These are phyloP conservation scores for Tylopilus vinaceipallidus DNA, from an alignment of 768 basidiomycete genomes.

Conservation along the genomic window DNA sequence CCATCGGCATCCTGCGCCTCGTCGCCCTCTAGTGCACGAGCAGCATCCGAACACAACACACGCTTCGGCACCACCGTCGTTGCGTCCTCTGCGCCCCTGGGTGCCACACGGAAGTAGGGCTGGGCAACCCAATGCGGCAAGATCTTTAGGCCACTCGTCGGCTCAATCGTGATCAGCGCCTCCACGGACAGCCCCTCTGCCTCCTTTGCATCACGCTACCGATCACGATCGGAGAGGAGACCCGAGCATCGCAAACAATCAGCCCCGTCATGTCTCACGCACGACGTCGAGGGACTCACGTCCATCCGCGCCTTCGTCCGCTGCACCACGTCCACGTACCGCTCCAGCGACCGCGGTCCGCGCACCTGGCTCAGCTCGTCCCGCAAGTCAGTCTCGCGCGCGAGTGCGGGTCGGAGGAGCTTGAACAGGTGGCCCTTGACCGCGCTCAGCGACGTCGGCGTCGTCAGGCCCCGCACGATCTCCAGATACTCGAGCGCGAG, in stretches of 20 bases:
- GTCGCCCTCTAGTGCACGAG: not conserved
- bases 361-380: constrained; percentile 60
- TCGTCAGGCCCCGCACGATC: constrained; percentile 63
- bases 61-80: constrained; percentile 8
- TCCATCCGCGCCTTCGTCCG: constrained; percentile 63
- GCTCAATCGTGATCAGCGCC: constrained; percentile 42
- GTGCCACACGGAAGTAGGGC: constrained; percentile 56
- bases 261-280: not conserved
- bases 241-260: not conserved
- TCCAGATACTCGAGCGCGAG: constrained; percentile 86
- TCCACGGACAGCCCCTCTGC: constrained; percentile 27
- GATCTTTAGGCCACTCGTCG: constrained; percentile 46
- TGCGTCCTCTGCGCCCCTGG: not conserved
- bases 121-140: constrained; percentile 74
- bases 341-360: constrained; percentile 22
- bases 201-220: constrained; percentile 48
- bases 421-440: constrained; percentile 95
- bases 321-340: constrained; percentile 51
- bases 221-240: not conserved
- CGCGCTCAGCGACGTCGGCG: constrained; percentile 67
- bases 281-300: constrained; percentile 32
- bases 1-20: not conserved
- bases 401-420: constrained; percentile 76
- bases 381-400: constrained; percentile 65
- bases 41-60: not conserved